Percentiles rank a stretch among this genome's conserved stretches.
phyloP scores from a whole-genome alignment of 441 rosid genomes.

The Mallotus repandus region DNA sequence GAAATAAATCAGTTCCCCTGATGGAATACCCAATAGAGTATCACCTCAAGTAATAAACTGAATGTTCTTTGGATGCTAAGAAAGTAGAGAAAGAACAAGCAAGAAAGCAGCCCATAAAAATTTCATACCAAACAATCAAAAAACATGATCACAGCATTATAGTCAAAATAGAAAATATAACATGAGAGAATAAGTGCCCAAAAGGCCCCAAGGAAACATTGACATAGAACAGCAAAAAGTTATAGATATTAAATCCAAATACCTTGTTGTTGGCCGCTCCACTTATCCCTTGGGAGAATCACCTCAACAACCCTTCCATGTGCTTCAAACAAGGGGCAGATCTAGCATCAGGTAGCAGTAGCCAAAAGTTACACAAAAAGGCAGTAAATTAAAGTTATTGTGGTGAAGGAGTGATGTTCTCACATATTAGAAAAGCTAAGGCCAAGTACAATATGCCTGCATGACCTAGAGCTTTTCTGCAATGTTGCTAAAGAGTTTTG shows the following conservation, averaged over 20 bases:
- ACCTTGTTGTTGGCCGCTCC: conserved; percentile 69
- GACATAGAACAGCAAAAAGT: background rate
- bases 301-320: conserved; percentile 73
- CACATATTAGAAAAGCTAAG: background rate
- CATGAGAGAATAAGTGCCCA: background rate
- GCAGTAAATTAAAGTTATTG: background rate
- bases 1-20: background rate
- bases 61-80: background rate
- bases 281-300: conserved; percentile 69
- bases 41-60: background rate
- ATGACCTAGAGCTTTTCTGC: background rate
- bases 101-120: background rate
- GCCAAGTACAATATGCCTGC: background rate
- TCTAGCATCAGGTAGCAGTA: conserved; percentile 37
- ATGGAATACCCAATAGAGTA: background rate
- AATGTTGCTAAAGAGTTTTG: background rate
- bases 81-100: background rate
- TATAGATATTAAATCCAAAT: conserved; percentile 7
- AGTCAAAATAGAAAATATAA: background rate
- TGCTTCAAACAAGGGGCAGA: conserved; percentile 62
- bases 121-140: background rate
- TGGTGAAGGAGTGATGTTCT: background rate
- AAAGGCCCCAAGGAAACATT: background rate
- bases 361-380: conserved; percentile 9
- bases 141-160: background rate